Percentiles rank a stretch among this genome's conserved stretches.
Evolutionary conservation across 306 rosid species (phyloP).

Genomic region (Trichosanthes truncata): DNA sequence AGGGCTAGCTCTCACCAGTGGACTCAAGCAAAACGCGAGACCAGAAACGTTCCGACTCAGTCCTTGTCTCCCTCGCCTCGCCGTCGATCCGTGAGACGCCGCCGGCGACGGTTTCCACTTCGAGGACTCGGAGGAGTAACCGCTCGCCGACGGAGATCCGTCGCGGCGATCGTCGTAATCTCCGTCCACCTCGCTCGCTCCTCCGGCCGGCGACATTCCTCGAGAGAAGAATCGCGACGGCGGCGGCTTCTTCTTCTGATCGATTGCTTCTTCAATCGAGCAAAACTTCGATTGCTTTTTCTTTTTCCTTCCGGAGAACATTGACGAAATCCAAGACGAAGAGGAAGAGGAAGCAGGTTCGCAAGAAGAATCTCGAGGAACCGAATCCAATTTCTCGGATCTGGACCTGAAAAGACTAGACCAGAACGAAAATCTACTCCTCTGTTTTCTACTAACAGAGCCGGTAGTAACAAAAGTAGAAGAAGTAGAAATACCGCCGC

Average conservation of each 20-base stretch:
- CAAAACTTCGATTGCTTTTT: constrained; percentile 17
- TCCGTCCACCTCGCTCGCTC: constrained; percentile 15
- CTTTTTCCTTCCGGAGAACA: constrained; percentile 39
- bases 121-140: constrained; percentile 46
- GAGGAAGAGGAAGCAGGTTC: constrained; percentile 21
- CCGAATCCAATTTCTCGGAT: constrained; percentile 33
- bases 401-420: constrained; percentile 29
- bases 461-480: constrained; percentile 14
- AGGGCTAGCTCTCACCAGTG: constrained; percentile 80
- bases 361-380: constrained; percentile 23
- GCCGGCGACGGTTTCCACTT: constrained; percentile 54
- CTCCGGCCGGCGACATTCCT: constrained; percentile 75
- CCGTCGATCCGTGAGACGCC: constrained; percentile 24
- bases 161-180: constrained; percentile 28
- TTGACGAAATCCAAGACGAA: constrained; percentile 55
- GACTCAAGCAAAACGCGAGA: constrained; percentile 70
- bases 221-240: constrained; percentile 37
- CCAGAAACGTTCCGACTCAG: constrained; percentile 43
- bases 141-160: constrained; percentile 47
- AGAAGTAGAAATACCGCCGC: neutral
- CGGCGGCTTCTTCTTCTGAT: constrained; percentile 4
- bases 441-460: constrained; percentile 36
- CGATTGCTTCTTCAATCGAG: constrained; percentile 12
- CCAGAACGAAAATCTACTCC: constrained; percentile 30
- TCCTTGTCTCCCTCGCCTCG: constrained; percentile 40